Percentiles rank a stretch among this genome's conserved stretches.
phyloP scores from a whole-genome alignment of 768 basidiomycete genomes.

The Phylloporus scabripes region DNA sequence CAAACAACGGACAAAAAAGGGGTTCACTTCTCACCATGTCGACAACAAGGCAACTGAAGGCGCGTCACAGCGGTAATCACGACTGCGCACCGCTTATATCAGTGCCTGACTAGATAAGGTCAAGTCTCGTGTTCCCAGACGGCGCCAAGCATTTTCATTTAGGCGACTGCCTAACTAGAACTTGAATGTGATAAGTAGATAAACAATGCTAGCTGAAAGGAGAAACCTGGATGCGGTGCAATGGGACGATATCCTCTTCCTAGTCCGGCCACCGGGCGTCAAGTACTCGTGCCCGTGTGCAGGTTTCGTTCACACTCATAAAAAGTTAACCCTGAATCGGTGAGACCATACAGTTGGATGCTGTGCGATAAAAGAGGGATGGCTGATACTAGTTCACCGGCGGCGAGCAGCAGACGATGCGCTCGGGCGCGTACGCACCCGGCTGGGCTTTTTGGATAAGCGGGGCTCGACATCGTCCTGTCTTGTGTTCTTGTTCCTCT shows the following conservation, averaged over 20 bases:
- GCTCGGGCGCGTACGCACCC: slow-evolving; percentile 20
- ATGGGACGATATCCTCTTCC: background rate
- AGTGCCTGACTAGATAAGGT: slow-evolving; percentile 28
- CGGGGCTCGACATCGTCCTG: slow-evolving; percentile 25
- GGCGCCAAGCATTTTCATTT: slow-evolving; percentile 24
- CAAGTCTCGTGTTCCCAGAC: slow-evolving; percentile 19
- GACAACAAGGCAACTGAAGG: slow-evolving; percentile 20
- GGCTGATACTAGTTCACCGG: slow-evolving; percentile 28
- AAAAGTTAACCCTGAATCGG: slow-evolving; percentile 19
- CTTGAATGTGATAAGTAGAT: slow-evolving; percentile 16
- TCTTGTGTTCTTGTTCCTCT: slow-evolving; percentile 20
- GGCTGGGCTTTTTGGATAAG: slow-evolving; percentile 24
- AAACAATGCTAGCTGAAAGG: slow-evolving; percentile 6
- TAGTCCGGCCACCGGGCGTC: background rate
- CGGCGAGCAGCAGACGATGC: slow-evolving; percentile 22
- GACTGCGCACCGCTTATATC: slow-evolving; percentile 18
- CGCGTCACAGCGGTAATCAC: slow-evolving; percentile 22
- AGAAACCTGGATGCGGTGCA: slow-evolving; percentile 4
- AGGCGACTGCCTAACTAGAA: slow-evolving; percentile 10
- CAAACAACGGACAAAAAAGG: slow-evolving; percentile 15
- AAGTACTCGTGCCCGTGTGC: background rate
- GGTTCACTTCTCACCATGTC: slow-evolving; percentile 7
- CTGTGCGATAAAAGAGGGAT: slow-evolving; percentile 1
- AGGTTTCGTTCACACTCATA: slow-evolving; percentile 5
- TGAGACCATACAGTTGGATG: slow-evolving; percentile 5